Percentiles rank a stretch among this genome's conserved stretches.
Conservation (phyloP, 2,329 filamentous ascomycete genomes). For the Phialemoniopsis sp. region DNA sequence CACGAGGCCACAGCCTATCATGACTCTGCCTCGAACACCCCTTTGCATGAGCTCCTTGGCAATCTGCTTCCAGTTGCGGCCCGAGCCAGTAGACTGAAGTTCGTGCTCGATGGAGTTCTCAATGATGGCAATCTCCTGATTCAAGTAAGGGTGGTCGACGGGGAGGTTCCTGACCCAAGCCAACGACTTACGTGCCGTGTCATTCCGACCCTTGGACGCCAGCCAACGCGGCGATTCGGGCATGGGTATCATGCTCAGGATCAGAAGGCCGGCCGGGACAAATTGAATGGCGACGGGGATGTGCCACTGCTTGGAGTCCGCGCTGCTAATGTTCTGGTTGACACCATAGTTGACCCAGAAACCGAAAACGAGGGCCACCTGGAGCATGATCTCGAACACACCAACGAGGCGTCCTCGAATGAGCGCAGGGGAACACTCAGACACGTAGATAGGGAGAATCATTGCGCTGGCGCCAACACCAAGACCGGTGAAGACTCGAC, state of each 20-base stretch:
- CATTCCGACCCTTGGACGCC: slow-evolving; percentile 32
- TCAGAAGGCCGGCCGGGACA: slow-evolving; percentile 28
- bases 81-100: too few species aligned
- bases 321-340: slow-evolving; percentile 7
- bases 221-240: slow-evolving; percentile 35
- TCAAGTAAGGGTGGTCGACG: slow-evolving; percentile 28
- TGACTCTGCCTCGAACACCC: background rate
- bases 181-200: slow-evolving; percentile 32
- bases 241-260: slow-evolving; percentile 33
- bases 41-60: background rate
- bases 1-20: background rate
- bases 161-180: slow-evolving; percentile 39
- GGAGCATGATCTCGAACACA: slow-evolving; percentile 24
- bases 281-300: slow-evolving; percentile 38
- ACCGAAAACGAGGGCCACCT: slow-evolving; percentile 43
- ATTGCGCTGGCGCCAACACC: slow-evolving; percentile 54
- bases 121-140: too few species aligned
- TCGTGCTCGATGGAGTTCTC: too few species aligned
- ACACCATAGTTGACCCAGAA: slow-evolving; percentile 25
- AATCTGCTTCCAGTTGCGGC: background rate
- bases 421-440: slow-evolving; percentile 55
- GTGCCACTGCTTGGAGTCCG: slow-evolving; percentile 27
- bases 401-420: slow-evolving; percentile 55
- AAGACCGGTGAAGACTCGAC: slow-evolving; percentile 53
- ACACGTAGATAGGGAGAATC: slow-evolving; percentile 60